phyloP scores from a whole-genome alignment of 768 basidiomycete genomes.

The Russula griseocarnosa region DNA sequence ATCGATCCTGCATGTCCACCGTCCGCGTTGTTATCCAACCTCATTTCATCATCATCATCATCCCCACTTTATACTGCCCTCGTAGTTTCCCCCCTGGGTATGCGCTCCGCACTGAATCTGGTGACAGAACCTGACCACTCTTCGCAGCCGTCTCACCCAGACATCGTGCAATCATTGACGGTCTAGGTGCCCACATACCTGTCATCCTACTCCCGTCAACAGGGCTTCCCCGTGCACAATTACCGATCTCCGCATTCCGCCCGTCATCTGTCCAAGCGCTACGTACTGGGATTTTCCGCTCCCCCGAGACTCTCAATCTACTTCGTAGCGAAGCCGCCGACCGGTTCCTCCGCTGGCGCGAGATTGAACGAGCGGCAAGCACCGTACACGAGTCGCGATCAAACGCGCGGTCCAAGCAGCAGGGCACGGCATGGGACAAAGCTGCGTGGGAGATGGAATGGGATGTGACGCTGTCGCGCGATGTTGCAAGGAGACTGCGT shows the following conservation, averaged over 20 bases:
- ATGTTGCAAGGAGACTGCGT: constrained; percentile 51
- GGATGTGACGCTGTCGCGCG: constrained; percentile 55
- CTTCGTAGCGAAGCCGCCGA: constrained; percentile 64
- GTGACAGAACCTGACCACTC: not conserved
- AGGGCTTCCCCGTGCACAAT: constrained; percentile 10
- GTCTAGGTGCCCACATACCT: constrained; percentile 52
- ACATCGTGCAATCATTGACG: constrained; percentile 38
- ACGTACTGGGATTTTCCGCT: constrained; percentile 57
- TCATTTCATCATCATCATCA: constrained; percentile 55
- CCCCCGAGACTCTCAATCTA: constrained; percentile 54
- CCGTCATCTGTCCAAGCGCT: constrained; percentile 51
- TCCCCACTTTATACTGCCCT: constrained; percentile 60
- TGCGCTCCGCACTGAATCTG: not conserved
- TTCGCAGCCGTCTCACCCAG: constrained; percentile 24
- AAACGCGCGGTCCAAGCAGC: constrained; percentile 16
- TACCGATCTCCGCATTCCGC: constrained; percentile 49
- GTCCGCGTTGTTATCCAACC: constrained; percentile 46
- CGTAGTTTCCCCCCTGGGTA: constrained; percentile 47
- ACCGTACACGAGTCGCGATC: constrained; percentile 37
- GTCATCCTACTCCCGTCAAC: constrained; percentile 47
- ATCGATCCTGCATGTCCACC: constrained; percentile 52
- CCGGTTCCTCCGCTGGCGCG: constrained; percentile 68
- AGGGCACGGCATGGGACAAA: constrained; percentile 48
- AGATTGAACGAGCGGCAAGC: constrained; percentile 56
- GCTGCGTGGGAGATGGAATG: constrained; percentile 65